phyloP scores from a whole-genome alignment of 1,139 yeast species.

The Debaryomycetaceae sp. region DNA sequence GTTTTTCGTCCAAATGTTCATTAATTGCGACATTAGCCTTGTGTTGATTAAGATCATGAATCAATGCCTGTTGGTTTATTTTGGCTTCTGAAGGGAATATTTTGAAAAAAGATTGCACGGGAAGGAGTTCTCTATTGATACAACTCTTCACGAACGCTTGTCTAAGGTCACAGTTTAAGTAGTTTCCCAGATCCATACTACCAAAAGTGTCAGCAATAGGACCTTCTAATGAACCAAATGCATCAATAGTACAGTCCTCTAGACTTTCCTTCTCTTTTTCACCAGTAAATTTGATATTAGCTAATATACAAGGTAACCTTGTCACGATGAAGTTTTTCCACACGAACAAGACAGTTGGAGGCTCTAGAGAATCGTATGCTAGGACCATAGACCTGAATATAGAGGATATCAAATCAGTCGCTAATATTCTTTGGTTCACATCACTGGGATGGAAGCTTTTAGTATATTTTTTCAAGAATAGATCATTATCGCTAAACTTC shows the following conservation, averaged over 20 bases:
- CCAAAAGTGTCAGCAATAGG: conserved; percentile 7
- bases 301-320: conserved; percentile 23
- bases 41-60: conserved; percentile 19
- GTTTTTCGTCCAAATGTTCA: conserved; percentile 23
- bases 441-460: conserved; percentile 8
- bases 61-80: conserved; percentile 29
- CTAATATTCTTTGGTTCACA: conserved; percentile 8
- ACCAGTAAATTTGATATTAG: conserved; percentile 12
- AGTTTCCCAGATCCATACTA: conserved; percentile 8
- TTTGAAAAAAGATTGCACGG: conserved; percentile 40
- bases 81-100: conserved; percentile 36
- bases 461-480: conserved; percentile 12
- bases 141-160: conserved; percentile 56
- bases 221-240: conserved; percentile 14
- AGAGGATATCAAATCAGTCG: conserved; percentile 19
- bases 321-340: conserved; percentile 36
- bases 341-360: conserved; percentile 25
- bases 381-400: conserved; percentile 19
- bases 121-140: conserved; percentile 31
- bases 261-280: conserved; percentile 7
- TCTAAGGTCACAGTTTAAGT: conserved; percentile 43
- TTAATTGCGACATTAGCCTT: conserved; percentile 5
- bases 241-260: conserved; percentile 13
- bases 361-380: conserved; percentile 13
- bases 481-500: conserved; percentile 17